Evolutionary conservation across 306 rosid genomes (phyloP), one percentile per base, ranked within the genome.

Genomic region (Aeschynomene evenia): DNA sequence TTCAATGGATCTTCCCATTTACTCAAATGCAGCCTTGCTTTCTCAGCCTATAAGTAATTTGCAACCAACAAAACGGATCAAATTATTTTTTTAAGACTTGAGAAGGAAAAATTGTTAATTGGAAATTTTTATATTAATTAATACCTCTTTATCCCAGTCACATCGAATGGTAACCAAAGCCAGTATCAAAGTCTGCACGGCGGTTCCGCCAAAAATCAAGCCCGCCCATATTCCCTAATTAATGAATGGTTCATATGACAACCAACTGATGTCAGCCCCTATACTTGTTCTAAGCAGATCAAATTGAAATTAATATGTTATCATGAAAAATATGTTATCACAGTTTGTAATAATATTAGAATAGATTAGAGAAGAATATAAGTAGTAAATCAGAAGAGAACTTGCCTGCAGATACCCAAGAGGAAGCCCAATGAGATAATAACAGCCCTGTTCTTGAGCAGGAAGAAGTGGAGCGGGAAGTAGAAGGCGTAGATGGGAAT

Each of bases 211-310:
- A 43, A 83, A 83, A 5, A 87, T 84, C 85, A 90, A 74, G 40
- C 94, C 89, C 0, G 78, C 89, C 91, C 94, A 90, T 18, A 87
- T 78, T 36, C 89, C 96, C 91, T 85, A 58, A n/a, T n/a, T n/a
- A n/a, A n/a, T n/a, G n/a, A n/a, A 16, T 49, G 11, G 1, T 50
- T 23, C 22, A 28, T 62, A 9, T 28, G 22, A 62, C 19, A 13
- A 21, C 1, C 42, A 61, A 28, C 43, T 59, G 33, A 56, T 64
- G 2, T 7, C 3, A 42, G 51, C 48, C 1, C 1, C n/a, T 40
- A 40, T n/a, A 3, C 3, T n/a, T 28, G 5, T 28, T 28, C 31
- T 14, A 13, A 40, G 48, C 48, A 40, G 14, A 40, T 13, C 48
- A 40, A 40, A 40, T 40, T 40, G 15, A 12, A 40, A 40, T 2